These are phyloP conservation scores for Candida insectalens DNA, from an alignment of 805 yeast genomes.

Conservation along the genomic window DNA sequence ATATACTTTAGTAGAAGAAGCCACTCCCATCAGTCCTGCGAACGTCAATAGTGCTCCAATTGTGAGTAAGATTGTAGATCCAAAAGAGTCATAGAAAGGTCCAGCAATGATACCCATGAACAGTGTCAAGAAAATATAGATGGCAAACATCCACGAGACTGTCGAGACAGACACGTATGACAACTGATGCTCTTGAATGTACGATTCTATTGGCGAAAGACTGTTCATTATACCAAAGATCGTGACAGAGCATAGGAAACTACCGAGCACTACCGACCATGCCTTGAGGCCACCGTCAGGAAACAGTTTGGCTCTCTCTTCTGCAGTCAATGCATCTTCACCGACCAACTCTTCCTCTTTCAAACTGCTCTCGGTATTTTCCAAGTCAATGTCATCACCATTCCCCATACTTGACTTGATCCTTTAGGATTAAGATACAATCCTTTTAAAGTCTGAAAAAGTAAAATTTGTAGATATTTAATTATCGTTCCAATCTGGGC, in stretches of 20 bases:
- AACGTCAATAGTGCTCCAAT: constrained; percentile 34
- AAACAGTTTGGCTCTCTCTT: too few relatives aligned
- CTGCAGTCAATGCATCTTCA: too few relatives aligned
- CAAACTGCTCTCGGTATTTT: too few relatives aligned
- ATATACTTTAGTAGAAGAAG: constrained; percentile 38
- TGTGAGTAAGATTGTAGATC: constrained; percentile 35
- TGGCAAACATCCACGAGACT: constrained; percentile 60
- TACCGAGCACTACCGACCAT: constrained; percentile 46
- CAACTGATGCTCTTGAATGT: constrained; percentile 48
- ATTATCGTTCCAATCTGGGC: too few relatives aligned
- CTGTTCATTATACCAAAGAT: constrained; percentile 50
- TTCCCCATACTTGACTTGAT: too few relatives aligned
- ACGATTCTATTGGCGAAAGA: constrained; percentile 53
- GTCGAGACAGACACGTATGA: constrained; percentile 33
- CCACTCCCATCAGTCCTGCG: constrained; percentile 25
- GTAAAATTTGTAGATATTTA: too few relatives aligned
- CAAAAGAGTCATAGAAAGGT: constrained; percentile 53
- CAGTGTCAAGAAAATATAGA: constrained; percentile 43
- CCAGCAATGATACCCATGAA: constrained; percentile 28
- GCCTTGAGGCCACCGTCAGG: constrained; percentile 61
- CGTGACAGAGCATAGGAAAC: constrained; percentile 45
- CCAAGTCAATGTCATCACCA: too few relatives aligned
- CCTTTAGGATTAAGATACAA: too few relatives aligned
- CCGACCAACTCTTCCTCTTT: too few relatives aligned
- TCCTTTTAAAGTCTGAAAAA: too few relatives aligned